Conservation (phyloP, 2,329 filamentous ascomycete genomes). For the Botrytis fragariae region DNA sequence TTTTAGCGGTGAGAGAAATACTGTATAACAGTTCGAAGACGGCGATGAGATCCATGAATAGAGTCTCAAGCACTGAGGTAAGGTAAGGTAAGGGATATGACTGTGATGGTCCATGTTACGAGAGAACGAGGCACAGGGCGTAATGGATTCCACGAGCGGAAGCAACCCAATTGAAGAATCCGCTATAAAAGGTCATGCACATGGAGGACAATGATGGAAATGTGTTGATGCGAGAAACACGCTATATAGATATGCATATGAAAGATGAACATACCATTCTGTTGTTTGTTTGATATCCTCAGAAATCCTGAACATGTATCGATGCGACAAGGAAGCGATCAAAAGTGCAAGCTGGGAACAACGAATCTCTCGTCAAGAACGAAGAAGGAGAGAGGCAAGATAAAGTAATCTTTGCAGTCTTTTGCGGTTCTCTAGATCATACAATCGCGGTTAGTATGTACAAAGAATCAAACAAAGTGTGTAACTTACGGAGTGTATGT, state of each 20-base stretch:
- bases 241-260: neutral
- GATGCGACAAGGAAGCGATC: neutral
- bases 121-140: too few relatives aligned
- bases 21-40: too few relatives aligned
- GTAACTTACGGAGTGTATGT: neutral
- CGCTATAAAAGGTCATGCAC: too few relatives aligned
- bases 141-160: neutral
- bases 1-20: too few relatives aligned
- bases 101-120: too few relatives aligned
- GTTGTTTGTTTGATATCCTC: rapidly evolving
- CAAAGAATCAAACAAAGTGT: neutral
- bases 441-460: neutral
- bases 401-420: neutral
- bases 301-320: neutral
- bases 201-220: neutral
- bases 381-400: neutral
- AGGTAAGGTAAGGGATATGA: too few relatives aligned
- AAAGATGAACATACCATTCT: neutral
- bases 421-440: neutral
- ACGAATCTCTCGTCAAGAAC: neutral
- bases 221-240: neutral
- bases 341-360: neutral
- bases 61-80: too few relatives aligned
- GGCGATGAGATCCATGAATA: too few relatives aligned
- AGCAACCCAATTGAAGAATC: neutral